Percentiles rank a stretch among this genome's conserved stretches.
phyloP scores from a whole-genome alignment of 129 eudicot genomes.

The Flaveria brownii region DNA sequence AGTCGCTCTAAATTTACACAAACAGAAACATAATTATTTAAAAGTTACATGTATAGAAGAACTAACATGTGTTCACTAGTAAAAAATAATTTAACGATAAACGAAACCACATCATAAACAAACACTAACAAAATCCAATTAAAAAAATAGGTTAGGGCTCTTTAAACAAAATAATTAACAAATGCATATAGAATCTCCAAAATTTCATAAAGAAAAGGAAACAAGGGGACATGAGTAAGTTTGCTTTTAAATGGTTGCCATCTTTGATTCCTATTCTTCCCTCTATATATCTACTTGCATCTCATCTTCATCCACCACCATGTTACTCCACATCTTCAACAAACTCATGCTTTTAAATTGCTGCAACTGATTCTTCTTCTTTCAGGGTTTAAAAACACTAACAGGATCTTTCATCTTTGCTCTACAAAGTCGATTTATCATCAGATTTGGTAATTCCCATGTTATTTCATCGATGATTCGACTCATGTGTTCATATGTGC shows the following conservation, averaged over 20 bases:
- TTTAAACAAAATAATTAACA: too few species aligned
- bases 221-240: slow-evolving; percentile 22
- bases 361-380: not conserved
- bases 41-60: too few species aligned
- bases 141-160: too few species aligned
- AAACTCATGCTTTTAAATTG: not conserved
- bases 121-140: too few species aligned
- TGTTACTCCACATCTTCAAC: slow-evolving; percentile 3
- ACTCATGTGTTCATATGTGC: slow-evolving; percentile 10
- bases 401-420: slow-evolving; percentile 1
- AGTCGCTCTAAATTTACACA: too few species aligned
- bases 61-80: too few species aligned
- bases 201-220: not conserved
- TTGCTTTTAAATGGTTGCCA: slow-evolving; percentile 35
- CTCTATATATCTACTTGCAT: not conserved
- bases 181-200: too few species aligned
- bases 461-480: not conserved
- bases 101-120: too few species aligned
- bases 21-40: too few species aligned
- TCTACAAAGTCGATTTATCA: not conserved
- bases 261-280: slow-evolving; percentile 41
- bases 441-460: slow-evolving; percentile 20
- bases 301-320: slow-evolving; percentile 6
- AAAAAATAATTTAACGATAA: too few species aligned
- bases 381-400: slow-evolving; percentile 20